phyloP scores from a whole-genome alignment of 768 basidiomycete genomes.

The Leucosporidium scottii region DNA sequence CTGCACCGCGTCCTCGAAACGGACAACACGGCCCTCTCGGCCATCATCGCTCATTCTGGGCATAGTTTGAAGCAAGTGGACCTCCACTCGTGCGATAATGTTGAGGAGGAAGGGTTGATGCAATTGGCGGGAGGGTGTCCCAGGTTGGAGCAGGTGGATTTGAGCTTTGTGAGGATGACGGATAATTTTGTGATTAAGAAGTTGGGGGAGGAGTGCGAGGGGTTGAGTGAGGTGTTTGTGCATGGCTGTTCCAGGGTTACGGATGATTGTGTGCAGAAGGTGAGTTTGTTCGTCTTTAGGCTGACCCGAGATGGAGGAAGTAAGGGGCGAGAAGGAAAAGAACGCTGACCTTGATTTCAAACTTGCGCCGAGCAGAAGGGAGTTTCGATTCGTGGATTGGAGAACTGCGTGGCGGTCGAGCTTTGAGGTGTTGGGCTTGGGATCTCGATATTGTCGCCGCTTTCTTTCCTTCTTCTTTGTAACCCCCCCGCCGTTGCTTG shows the following conservation, averaged over 20 bases:
- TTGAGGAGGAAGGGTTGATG: conserved; percentile 49
- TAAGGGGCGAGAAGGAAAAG: neutral
- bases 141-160: conserved; percentile 57
- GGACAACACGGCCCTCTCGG: conserved; percentile 49
- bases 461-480: too few relatives aligned
- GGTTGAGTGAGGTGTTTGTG: conserved; percentile 49
- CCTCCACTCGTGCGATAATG: conserved; percentile 70
- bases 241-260: conserved; percentile 55
- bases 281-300: too few relatives aligned
- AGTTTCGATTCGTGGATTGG: conserved; percentile 23
- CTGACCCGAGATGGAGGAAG: too few relatives aligned
- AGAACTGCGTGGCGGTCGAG: conserved; percentile 24
- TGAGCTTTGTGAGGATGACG: conserved; percentile 76
- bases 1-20: conserved; percentile 57
- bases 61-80: conserved; percentile 53
- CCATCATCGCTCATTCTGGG: conserved; percentile 65
- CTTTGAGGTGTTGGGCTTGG: neutral
- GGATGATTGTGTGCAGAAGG: conserved; percentile 49
- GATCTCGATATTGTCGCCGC: too few relatives aligned
- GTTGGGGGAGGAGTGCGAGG: conserved; percentile 50
- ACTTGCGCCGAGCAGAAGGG: conserved; percentile 8
- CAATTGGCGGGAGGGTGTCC: conserved; percentile 38
- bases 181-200: conserved; percentile 75
- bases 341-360: too few relatives aligned
- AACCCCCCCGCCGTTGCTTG: too few relatives aligned